Evolutionary conservation across 306 rosid genomes (phyloP).

Genomic region (Vicia faba): DNA sequence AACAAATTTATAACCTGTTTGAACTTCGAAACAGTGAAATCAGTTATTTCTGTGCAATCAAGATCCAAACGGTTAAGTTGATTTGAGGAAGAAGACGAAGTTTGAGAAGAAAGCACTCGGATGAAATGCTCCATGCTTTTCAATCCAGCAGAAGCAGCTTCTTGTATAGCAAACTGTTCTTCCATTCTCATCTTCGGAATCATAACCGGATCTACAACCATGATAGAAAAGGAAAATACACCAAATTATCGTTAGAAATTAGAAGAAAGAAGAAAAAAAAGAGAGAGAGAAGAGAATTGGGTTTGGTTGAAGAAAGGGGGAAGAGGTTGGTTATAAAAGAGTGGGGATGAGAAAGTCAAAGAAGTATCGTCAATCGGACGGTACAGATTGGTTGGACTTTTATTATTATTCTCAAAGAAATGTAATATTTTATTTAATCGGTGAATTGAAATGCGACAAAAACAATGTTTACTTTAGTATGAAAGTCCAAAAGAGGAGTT

Average conservation of each 20-base stretch:
- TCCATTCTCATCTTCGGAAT: constrained; percentile 40
- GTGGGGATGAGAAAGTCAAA: constrained; percentile 55
- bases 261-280: not conserved
- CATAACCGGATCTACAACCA: constrained; percentile 46
- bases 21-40: constrained; percentile 80
- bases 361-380: constrained; percentile 46
- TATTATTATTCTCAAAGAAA: no score
- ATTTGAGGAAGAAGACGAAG: not conserved
- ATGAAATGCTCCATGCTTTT: constrained; percentile 75
- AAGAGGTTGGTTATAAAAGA: constrained; percentile 46
- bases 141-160: constrained; percentile 73
- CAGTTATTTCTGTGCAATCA: constrained; percentile 63
- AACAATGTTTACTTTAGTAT: constrained; percentile 38
- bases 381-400: constrained; percentile 51
- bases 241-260: not conserved
- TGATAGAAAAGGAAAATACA: not conserved
- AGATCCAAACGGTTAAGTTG: constrained; percentile 9
- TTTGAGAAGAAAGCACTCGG: constrained; percentile 49
- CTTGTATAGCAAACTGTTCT: constrained; percentile 59
- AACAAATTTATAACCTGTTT: constrained; percentile 68
- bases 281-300: not conserved
- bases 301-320: not conserved
- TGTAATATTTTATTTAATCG: not conserved
- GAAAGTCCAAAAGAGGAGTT: constrained; percentile 35
- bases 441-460: constrained; percentile 32